Base-by-base conservation (phyloP, 805 yeast genomes). In the Metschnikowia corniflorae region DNA sequence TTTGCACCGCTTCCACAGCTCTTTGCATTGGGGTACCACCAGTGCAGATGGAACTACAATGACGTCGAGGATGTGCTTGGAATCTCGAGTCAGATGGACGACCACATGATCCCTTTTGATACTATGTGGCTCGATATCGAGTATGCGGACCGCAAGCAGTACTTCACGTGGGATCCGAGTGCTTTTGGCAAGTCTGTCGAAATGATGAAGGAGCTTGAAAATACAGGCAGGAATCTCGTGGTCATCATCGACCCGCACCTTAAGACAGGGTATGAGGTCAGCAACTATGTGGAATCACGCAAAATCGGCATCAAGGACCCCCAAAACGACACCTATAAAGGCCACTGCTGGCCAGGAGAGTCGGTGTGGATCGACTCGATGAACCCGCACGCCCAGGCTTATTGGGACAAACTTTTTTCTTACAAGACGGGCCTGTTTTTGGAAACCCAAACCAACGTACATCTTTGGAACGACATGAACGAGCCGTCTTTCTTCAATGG, bases 281-380 rank as follows among this genome's bases (percentile, higher is more conserved):
- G 87, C 52, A 71, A 82, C 2, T 56, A 47, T 1, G 56, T 86
- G 16, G 60, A 57, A 6, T 48, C 65, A 10, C 51, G 69, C 7
- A 53, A 61, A 5, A 53, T 76, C 7, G 77, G 75, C 0, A 68
- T 87, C 15, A 61, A 56, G 19, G 58, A 65, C 43, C 64, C 75
- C 32, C 57, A 60, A 15, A 80, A 78, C 17, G 55, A 68, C 1
- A 61, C 76, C 2, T 89, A 69, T 57, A 69, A 76, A 33, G 97
- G 96, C 3, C 94, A 87, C 58, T 93, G 97, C 60, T 93, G 98
- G 98, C 97, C 98, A 2, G 98, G 97, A 1, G 87, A 86, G 48
- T 84, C 96, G 0, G 70, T 87, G 6, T 93, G 97, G 97, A 77
- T 93, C 38, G 98, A 93, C 51, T 72, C 95, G 0, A 60, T 89